Conservation (phyloP, 164 flowering plant species). For the Malania oleifera region DNA sequence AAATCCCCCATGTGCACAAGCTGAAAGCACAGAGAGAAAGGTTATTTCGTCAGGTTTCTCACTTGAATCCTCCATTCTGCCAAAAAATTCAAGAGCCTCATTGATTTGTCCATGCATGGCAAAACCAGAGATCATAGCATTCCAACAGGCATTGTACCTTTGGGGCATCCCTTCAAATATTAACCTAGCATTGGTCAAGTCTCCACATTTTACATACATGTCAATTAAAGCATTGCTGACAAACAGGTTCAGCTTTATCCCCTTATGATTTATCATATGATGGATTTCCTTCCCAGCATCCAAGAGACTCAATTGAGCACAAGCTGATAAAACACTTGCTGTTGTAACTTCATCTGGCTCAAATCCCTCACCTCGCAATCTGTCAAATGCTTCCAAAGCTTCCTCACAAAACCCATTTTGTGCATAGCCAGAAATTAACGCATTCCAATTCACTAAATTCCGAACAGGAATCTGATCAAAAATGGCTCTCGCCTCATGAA, state of each 20-base stretch:
- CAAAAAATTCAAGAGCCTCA: constrained; percentile 56
- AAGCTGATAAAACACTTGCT: constrained; percentile 57
- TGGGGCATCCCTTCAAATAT: constrained; percentile 40
- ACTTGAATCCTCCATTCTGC: constrained; percentile 43
- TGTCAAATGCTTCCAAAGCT: constrained; percentile 45
- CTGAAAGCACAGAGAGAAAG: constrained; percentile 56
- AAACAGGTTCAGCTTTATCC: constrained; percentile 49
- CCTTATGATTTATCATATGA: constrained; percentile 21
- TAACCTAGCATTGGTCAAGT: constrained; percentile 38
- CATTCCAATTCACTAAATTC: constrained; percentile 75
- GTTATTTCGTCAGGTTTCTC: constrained; percentile 53
- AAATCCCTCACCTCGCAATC: constrained; percentile 56
- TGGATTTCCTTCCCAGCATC: constrained; percentile 61
- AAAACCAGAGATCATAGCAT: constrained; percentile 65
- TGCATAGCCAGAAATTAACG: constrained; percentile 58
- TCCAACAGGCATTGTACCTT: constrained; percentile 60
- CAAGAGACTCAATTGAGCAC: constrained; percentile 60
- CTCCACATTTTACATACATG: constrained; percentile 89
- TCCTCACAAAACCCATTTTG: constrained; percentile 66
- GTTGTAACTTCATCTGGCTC: constrained; percentile 62
- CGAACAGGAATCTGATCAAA: constrained; percentile 44
- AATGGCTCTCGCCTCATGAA: constrained; percentile 41
- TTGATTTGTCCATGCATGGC: constrained; percentile 52
- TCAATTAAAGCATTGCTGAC: constrained; percentile 64
- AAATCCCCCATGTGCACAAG: constrained; percentile 72